Percentiles rank a stretch among this genome's conserved stretches.
Evolutionary conservation across 306 rosid species (phyloP).

Genomic region (Glycine soja): DNA sequence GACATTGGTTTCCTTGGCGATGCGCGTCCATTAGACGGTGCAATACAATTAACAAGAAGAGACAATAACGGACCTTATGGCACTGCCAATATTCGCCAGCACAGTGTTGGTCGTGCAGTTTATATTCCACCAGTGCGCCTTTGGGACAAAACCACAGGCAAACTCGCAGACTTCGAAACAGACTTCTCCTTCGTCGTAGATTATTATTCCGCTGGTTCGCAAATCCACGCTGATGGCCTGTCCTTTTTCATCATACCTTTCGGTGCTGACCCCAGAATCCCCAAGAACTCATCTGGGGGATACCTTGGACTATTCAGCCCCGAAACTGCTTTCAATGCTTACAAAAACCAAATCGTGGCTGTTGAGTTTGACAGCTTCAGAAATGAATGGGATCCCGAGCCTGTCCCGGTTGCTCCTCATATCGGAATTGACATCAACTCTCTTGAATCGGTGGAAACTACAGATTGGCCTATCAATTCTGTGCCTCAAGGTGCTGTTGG

Average conservation of each 20-base stretch:
- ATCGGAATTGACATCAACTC: constrained; percentile 59
- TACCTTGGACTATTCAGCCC: constrained; percentile 43
- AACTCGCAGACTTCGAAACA: background rate
- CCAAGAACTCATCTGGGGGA: constrained; percentile 40
- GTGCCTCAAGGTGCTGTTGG: constrained; percentile 4
- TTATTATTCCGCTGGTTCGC: too few species aligned
- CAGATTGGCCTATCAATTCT: constrained; percentile 9
- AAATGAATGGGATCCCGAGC: constrained; percentile 56
- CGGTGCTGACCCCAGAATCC: constrained; percentile 41
- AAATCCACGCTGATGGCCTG: constrained; percentile 55
- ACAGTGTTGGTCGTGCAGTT: constrained; percentile 11
- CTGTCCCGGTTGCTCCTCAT: constrained; percentile 38
- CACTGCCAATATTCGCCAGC: background rate
- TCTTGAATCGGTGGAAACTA: background rate
- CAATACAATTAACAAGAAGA: too few species aligned
- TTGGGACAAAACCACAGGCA: background rate
- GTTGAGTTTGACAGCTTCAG: constrained; percentile 61
- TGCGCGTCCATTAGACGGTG: too few species aligned
- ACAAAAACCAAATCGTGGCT: constrained; percentile 52
- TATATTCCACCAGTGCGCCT: background rate
- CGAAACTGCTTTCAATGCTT: constrained; percentile 17
- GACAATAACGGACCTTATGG: too few species aligned
- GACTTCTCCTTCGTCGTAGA: background rate
- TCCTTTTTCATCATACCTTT: constrained; percentile 62
- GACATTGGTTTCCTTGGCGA: too few species aligned